Conservation (phyloP, 2,329 filamentous ascomycete species). For the Aspergillus sp. region DNA sequence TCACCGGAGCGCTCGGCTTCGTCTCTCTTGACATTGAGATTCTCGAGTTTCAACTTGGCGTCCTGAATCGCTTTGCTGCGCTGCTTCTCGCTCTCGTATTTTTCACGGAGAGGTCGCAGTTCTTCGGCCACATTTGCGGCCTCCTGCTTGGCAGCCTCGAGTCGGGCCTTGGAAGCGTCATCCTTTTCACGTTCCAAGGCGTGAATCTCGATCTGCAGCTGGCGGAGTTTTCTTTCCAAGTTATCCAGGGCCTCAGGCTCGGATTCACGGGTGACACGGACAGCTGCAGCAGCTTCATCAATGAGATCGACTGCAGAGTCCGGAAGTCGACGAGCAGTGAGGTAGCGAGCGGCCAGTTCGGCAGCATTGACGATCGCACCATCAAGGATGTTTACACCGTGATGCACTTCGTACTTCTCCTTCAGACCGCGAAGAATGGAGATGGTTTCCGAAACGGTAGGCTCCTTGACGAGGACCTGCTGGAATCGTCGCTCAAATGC, state of each 20-base stretch:
- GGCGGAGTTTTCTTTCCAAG: slow-evolving; percentile 81
- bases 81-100: slow-evolving; percentile 91
- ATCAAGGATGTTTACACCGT: slow-evolving; percentile 95
- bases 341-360: slow-evolving; percentile 88
- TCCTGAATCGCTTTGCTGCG: slow-evolving; percentile 90
- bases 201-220: slow-evolving; percentile 96
- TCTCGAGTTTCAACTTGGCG: slow-evolving; percentile 90
- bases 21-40: slow-evolving; percentile 85
- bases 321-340: slow-evolving; percentile 84
- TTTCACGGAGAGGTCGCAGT: slow-evolving; percentile 83
- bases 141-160: slow-evolving; percentile 81
- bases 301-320: slow-evolving; percentile 96
- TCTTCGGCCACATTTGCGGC: slow-evolving; percentile 94
- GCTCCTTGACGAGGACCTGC: slow-evolving; percentile 96
- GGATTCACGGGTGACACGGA: slow-evolving; percentile 90
- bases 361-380: slow-evolving; percentile 87
- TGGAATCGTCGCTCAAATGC: slow-evolving; percentile 99
- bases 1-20: slow-evolving; percentile 88
- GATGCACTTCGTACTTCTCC: slow-evolving; percentile 96
- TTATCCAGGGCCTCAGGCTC: slow-evolving; percentile 95
- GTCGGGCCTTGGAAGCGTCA: slow-evolving; percentile 79
- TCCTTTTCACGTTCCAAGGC: slow-evolving; percentile 92
- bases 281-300: slow-evolving; percentile 94
- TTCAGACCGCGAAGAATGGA: slow-evolving; percentile 98
- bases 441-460: slow-evolving; percentile 80